Base-by-base conservation (phyloP, 176 grass and related monocot species). In the Oropetium thomaeum region DNA sequence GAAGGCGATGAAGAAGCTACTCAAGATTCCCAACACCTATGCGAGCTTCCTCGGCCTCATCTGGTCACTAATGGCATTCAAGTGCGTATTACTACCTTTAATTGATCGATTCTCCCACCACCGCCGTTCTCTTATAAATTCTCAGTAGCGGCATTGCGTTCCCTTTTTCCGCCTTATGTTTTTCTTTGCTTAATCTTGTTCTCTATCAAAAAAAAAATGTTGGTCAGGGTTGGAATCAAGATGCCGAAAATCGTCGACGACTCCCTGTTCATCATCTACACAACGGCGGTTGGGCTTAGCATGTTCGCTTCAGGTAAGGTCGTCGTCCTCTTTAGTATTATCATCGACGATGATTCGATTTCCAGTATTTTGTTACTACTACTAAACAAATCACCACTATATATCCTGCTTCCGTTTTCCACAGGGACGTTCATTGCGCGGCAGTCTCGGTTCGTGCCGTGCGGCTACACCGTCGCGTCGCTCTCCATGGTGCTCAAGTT, bases 341-440 rank as follows among this genome's bases (percentile, higher is more conserved):
- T n/a, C n/a, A n/a, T n/a, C n/a, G n/a, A n/a, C n/a, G 19, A 12
- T 29, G 10, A 29, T 29, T 58, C 22, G 2, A 10, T 57, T 42
- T 57, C 20, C n/a, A 25, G 5, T 57, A 12, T 66, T 40, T 14
- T 48, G 42, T 62, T 19, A 45, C n/a, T 1, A 44, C 14, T 20
- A 51, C 17, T 55, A 26, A 55, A 43, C 20, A 31, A 72, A 57
- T 17, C 22, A 1, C 4, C 3, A n/a, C n/a, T n/a, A n/a, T n/a
- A n/a, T n/a, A 2, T 16, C 0, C 0, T 16, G 28, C n/a, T n/a
- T 25, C 4, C 14, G 22, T 69, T 74, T 41, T 49, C 10, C 82
- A 93, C 82, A 93, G 95, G 95, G 8, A 93, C 86, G 16, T 97
- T 97, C 70, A 93, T 97, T 55, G 91, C 91, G 33, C 74, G 84